Evolutionary conservation across 305 asterid genomes (phyloP).

Genomic region (Solanum chacoense): DNA sequence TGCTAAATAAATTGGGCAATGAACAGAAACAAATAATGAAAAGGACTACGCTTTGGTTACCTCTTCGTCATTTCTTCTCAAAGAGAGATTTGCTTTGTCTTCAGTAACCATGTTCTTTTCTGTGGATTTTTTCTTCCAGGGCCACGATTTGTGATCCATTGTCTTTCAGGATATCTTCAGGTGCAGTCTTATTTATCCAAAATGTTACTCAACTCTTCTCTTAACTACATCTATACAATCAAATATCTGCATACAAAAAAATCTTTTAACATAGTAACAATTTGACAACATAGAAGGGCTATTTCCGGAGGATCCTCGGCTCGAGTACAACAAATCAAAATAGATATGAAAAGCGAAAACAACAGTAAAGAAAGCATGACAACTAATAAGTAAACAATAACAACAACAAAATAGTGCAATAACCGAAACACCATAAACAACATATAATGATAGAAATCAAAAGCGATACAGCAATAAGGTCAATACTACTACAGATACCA

Average conservation of each 20-base stretch:
- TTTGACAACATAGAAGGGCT: not conserved
- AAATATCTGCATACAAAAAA: not conserved
- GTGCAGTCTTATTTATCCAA: not conserved
- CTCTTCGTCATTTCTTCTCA: slow-evolving; percentile 38
- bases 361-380: not conserved
- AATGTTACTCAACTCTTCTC: not conserved
- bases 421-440: not conserved
- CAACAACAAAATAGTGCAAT: not conserved
- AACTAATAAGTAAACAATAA: not conserved
- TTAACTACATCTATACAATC: not conserved
- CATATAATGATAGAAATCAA: not conserved
- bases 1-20: not conserved
- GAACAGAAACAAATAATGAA: not conserved
- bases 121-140: slow-evolving; percentile 68
- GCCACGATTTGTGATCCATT: slow-evolving; percentile 84
- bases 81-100: slow-evolving; percentile 39
- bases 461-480: not conserved
- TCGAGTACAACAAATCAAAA: not conserved
- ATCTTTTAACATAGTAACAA: not conserved
- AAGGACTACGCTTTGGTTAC: slow-evolving; percentile 19
- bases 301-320: not conserved
- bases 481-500: not conserved
- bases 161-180: slow-evolving; percentile 6
- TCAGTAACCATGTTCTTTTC: slow-evolving; percentile 47
- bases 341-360: not conserved